phyloP scores from a whole-genome alignment of 2,329 filamentous ascomycete species.

The Claviceps paspali region DNA sequence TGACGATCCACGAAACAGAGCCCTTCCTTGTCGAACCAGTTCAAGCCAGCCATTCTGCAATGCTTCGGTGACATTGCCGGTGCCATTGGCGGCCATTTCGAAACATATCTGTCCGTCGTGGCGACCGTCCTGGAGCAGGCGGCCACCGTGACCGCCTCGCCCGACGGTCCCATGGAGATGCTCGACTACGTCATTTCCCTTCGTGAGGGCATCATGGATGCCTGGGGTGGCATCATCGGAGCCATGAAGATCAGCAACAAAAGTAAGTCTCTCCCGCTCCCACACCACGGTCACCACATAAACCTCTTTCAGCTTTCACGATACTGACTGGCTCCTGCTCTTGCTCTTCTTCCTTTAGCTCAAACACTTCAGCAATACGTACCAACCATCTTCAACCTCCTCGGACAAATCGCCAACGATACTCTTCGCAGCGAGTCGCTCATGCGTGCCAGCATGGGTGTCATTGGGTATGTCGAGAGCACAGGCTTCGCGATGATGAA shows the following conservation, averaged over 20 bases:
- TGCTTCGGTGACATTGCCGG: conserved; percentile 97
- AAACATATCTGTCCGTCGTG: conserved; percentile 83
- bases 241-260: conserved; percentile 77
- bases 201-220: conserved; percentile 96
- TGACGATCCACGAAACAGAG: no score
- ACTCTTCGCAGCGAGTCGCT: conserved; percentile 81
- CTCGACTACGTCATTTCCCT: conserved; percentile 91
- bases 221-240: conserved; percentile 92
- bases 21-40: conserved; percentile 77
- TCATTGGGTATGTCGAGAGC: conserved; percentile 72
- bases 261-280: conserved; percentile 45
- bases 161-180: conserved; percentile 85
- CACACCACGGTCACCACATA: no score
- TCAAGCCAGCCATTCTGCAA: conserved; percentile 95
- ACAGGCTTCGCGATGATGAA: no score
- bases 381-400: conserved; percentile 71
- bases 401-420: conserved; percentile 68
- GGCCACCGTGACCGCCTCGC: conserved; percentile 60
- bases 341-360: conserved; percentile 29
- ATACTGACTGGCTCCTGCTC: no score
- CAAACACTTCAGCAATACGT: conserved; percentile 62
- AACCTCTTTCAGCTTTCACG: no score
- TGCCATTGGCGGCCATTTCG: conserved; percentile 81
- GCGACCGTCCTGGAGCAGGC: conserved; percentile 91
- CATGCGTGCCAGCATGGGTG: conserved; percentile 89